Percentiles rank a stretch among this genome's conserved stretches.
These are phyloP conservation scores for Mycogone perniciosa DNA, from an alignment of 2,329 filamentous ascomycete species.

Conservation along the genomic window DNA sequence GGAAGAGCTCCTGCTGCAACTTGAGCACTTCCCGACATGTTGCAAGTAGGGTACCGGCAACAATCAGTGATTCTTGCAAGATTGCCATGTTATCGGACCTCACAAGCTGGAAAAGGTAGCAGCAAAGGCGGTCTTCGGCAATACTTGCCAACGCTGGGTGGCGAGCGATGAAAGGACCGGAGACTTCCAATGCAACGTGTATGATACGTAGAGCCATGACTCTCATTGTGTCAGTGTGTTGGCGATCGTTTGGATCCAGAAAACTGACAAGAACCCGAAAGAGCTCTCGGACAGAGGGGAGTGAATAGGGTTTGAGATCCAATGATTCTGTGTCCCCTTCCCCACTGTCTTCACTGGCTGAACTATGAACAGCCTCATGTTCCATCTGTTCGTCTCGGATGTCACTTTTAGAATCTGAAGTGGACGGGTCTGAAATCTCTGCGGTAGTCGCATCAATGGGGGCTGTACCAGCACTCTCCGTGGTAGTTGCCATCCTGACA, in stretches of 20 bases:
- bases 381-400: background rate
- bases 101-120: constrained; percentile 91
- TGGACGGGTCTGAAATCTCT: constrained; percentile 2
- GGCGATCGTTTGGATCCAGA: constrained; percentile 84
- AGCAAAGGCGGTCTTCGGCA: constrained; percentile 88
- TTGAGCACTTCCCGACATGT: constrained; percentile 89
- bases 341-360: constrained; percentile 28
- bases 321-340: constrained; percentile 42
- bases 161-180: constrained; percentile 87
- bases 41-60: constrained; percentile 82
- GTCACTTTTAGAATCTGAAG: background rate
- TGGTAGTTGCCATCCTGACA: constrained; percentile 71
- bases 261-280: constrained; percentile 92
- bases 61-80: constrained; percentile 83
- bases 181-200: constrained; percentile 93
- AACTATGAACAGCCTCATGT: constrained; percentile 11
- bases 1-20: constrained; percentile 90
- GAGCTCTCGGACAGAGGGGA: constrained; percentile 89
- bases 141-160: constrained; percentile 83
- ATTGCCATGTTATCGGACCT: constrained; percentile 95
- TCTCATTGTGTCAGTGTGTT: constrained; percentile 89
- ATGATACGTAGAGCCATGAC: constrained; percentile 97
- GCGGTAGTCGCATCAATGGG: constrained; percentile 6
- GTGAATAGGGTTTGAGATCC: constrained; percentile 78
- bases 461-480: constrained; percentile 29